Evolutionary conservation across 2,329 filamentous ascomycete species (phyloP).

Genomic region (Colletotrichum sp.): DNA sequence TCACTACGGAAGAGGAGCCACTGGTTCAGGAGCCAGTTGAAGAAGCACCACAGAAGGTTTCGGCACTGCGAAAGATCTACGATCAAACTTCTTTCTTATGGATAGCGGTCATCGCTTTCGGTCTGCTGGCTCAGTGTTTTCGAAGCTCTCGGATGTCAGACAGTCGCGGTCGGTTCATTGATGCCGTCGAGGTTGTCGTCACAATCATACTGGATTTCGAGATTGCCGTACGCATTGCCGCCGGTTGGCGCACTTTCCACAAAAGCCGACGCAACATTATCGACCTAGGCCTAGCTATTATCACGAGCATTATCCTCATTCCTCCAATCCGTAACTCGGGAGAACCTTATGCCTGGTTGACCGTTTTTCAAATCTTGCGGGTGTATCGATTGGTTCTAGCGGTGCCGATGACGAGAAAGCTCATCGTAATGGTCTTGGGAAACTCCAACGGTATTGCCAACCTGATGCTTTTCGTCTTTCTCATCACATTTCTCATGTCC

Average conservation of each 20-base stretch:
- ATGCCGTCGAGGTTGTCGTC: constrained; percentile 74
- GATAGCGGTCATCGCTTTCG: constrained; percentile 81
- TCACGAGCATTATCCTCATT: constrained; percentile 85
- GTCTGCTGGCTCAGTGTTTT: constrained; percentile 78
- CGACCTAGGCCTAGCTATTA: constrained; percentile 79
- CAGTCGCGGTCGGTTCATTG: constrained; percentile 67
- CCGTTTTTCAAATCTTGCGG: constrained; percentile 90
- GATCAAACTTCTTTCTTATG: constrained; percentile 78
- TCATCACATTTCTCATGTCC: constrained; percentile 91
- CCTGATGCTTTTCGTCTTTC: constrained; percentile 93
- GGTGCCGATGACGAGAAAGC: constrained; percentile 82
- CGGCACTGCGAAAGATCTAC: constrained; percentile 72
- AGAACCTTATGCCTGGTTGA: constrained; percentile 83
- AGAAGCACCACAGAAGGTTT: constrained; percentile 32
- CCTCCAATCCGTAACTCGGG: constrained; percentile 78
- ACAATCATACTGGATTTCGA: constrained; percentile 82
- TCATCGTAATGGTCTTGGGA: constrained; percentile 87
- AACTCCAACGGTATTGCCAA: constrained; percentile 94
- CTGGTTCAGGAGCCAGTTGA: constrained; percentile 25
- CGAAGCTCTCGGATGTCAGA: constrained; percentile 79
- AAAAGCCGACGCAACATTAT: constrained; percentile 76
- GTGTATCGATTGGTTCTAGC: constrained; percentile 92
- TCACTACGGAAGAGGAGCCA: constrained; percentile 74
- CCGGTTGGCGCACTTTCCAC: constrained; percentile 84
- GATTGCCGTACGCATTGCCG: constrained; percentile 78